Percentiles rank a stretch among this genome's conserved stretches.
These are phyloP conservation scores for Macaranga tanarius DNA, from an alignment of 441 rosid species.

Conservation along the genomic window DNA sequence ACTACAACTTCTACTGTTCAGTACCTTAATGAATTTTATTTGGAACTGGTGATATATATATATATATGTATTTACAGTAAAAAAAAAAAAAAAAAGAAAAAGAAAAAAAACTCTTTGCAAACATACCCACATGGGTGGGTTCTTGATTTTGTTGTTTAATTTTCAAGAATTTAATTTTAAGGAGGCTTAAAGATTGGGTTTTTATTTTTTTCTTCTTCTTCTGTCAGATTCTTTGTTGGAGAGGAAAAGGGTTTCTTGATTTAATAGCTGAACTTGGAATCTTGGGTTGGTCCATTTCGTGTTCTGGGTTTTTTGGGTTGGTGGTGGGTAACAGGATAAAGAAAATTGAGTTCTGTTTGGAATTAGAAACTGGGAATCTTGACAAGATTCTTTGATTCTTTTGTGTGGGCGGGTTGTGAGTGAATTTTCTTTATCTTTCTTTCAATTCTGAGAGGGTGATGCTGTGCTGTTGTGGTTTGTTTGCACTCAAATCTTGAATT, in stretches of 20 bases:
- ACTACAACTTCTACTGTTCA: neutral
- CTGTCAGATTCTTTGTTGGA: slow-evolving; percentile 34
- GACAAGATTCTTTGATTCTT: slow-evolving; percentile 44
- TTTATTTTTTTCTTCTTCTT: neutral
- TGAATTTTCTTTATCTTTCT: slow-evolving; percentile 31
- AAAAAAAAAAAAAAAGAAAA: too few species aligned
- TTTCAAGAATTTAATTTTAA: slow-evolving; percentile 26
- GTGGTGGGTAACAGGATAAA: slow-evolving; percentile 30
- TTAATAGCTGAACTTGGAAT: slow-evolving; percentile 35
- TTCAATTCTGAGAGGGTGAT: slow-evolving; percentile 22
- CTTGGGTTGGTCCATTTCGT: slow-evolving; percentile 39
- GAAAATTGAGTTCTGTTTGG: slow-evolving; percentile 30
- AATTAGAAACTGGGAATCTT: slow-evolving; percentile 43
- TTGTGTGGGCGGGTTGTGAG: slow-evolving; percentile 22
- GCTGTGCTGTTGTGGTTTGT: slow-evolving; percentile 10
- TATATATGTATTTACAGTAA: too few species aligned
- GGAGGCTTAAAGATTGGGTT: slow-evolving; percentile 19
- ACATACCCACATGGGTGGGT: neutral
- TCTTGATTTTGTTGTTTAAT: slow-evolving; percentile 11
- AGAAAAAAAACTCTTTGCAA: neutral
- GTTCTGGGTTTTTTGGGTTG: slow-evolving; percentile 34
- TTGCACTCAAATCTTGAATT: slow-evolving; percentile 29
- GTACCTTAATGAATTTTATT: too few species aligned
- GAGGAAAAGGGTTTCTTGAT: slow-evolving; percentile 20
- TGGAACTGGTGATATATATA: too few species aligned